These are phyloP conservation scores for Torulaspora quercuum DNA, from an alignment of 805 yeast species.

Conservation along the genomic window DNA sequence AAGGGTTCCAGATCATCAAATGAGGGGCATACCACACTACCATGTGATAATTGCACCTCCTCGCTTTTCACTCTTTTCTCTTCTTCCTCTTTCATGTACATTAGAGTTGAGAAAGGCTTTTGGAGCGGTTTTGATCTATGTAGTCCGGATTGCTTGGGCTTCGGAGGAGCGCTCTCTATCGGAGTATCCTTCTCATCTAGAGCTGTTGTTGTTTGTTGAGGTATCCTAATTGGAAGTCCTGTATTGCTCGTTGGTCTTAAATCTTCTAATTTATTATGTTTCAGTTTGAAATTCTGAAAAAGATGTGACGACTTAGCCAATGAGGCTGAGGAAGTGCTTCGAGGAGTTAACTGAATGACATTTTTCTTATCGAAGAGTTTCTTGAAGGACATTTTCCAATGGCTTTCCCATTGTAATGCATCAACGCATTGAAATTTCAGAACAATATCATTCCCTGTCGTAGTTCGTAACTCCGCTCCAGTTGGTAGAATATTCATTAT, in stretches of 20 bases:
- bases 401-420: slow-evolving; percentile 27
- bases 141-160: slow-evolving; percentile 5
- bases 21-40: slow-evolving; percentile 12
- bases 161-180: neutral
- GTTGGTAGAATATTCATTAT: slow-evolving; percentile 10
- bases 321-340: slow-evolving; percentile 13
- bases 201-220: slow-evolving; percentile 1
- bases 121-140: slow-evolving; percentile 27
- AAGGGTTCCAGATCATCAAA: slow-evolving; percentile 25
- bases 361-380: slow-evolving; percentile 17
- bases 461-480: slow-evolving; percentile 21
- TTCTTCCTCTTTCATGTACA: slow-evolving; percentile 7
- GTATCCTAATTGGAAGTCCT: slow-evolving; percentile 19
- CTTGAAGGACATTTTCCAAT: slow-evolving; percentile 26
- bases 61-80: neutral
- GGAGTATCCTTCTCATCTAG: neutral
- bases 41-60: neutral
- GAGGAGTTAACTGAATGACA: slow-evolving; percentile 6
- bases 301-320: slow-evolving; percentile 20
- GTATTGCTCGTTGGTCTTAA: slow-evolving; percentile 13
- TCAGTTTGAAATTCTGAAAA: slow-evolving; percentile 18
- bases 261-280: slow-evolving; percentile 18
- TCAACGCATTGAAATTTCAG: slow-evolving; percentile 25
- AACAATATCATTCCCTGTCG: slow-evolving; percentile 23
- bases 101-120: slow-evolving; percentile 15